Evolutionary conservation across 2,329 filamentous ascomycete genomes (phyloP).

Genomic region (Aspergillus amoenus): DNA sequence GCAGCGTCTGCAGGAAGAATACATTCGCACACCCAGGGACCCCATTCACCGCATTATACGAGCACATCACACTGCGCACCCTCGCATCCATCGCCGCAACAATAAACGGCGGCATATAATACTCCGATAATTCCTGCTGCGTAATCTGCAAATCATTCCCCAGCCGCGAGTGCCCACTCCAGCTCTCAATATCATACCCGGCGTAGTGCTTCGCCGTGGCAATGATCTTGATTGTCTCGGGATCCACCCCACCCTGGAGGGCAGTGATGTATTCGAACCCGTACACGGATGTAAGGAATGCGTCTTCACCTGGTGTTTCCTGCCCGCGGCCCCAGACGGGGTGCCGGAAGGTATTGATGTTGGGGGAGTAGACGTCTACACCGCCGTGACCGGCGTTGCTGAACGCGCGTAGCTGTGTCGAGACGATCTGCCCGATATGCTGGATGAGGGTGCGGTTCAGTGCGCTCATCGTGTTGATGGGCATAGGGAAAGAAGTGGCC

Average conservation of each 20-base stretch:
- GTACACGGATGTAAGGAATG: slow-evolving; percentile 49
- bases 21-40: slow-evolving; percentile 63
- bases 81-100: slow-evolving; percentile 60
- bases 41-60: slow-evolving; percentile 66
- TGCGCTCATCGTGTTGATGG: slow-evolving; percentile 61
- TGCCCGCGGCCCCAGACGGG: slow-evolving; percentile 63
- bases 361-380: slow-evolving; percentile 53
- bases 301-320: slow-evolving; percentile 61
- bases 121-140: slow-evolving; percentile 65
- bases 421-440: slow-evolving; percentile 53
- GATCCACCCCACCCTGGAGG: slow-evolving; percentile 50
- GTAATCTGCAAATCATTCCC: slow-evolving; percentile 57
- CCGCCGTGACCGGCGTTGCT: slow-evolving; percentile 56
- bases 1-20: slow-evolving; percentile 62
- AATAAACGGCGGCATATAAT: slow-evolving; percentile 67
- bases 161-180: slow-evolving; percentile 44
- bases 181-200: slow-evolving; percentile 57
- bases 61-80: slow-evolving; percentile 61
- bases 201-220: slow-evolving; percentile 61
- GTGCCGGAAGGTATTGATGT: slow-evolving; percentile 66
- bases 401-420: slow-evolving; percentile 65
- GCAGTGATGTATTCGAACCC: slow-evolving; percentile 55
- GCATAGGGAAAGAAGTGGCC: slow-evolving; percentile 66
- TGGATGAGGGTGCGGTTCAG: slow-evolving; percentile 64
- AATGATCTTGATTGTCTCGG: slow-evolving; percentile 42